Base-by-base conservation (phyloP, 1,139 yeast species). In the Ashbya aceris region DNA sequence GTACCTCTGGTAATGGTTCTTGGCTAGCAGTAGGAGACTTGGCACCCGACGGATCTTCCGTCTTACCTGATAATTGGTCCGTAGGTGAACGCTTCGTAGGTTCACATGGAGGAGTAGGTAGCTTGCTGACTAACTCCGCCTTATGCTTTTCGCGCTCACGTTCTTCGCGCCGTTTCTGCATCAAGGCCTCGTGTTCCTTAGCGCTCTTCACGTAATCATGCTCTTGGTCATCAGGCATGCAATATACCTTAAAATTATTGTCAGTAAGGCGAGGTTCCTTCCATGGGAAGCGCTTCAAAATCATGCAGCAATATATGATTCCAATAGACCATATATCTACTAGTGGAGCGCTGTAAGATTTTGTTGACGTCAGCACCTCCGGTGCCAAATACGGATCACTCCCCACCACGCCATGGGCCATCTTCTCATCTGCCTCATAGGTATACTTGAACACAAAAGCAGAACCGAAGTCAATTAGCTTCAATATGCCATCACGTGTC, bases 311-410 rank as follows among this genome's bases (percentile, higher is more conserved):
- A 61, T 82, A 91, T 33, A 91, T 89, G 39, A 91, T 87, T 8
- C 96, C 98, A 46, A 84, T 72, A 1, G 96, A 87, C 98, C 98
- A 91, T 41, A 91, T 71, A 64, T 91, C 98, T 8, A 89, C 95
- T 2, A 87, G 84, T 56, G 84, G 86, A 2, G 98, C 96, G 59
- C 89, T 94, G 59, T 89, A 91, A 28, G 80, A 75, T 44, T 77
- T 73, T 42, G 76, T 74, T 28, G 73, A 74, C 3, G 68, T 61
- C 51, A 93, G 73, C 12, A 89, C 96, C 62, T 91, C 99, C 0
- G 99, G 98, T 1, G 98, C 97, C 56, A 91, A 73, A 59, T 91
- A 91, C 4, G 99, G 99, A 64, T 93, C 99, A 8, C 96, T 85
- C 5, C 99, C 99, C 42, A 91, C 96, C 49, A 91, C 82, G 6